phyloP scores from a whole-genome alignment of 306 rosid species.

The Casuarina cunninghamiana region DNA sequence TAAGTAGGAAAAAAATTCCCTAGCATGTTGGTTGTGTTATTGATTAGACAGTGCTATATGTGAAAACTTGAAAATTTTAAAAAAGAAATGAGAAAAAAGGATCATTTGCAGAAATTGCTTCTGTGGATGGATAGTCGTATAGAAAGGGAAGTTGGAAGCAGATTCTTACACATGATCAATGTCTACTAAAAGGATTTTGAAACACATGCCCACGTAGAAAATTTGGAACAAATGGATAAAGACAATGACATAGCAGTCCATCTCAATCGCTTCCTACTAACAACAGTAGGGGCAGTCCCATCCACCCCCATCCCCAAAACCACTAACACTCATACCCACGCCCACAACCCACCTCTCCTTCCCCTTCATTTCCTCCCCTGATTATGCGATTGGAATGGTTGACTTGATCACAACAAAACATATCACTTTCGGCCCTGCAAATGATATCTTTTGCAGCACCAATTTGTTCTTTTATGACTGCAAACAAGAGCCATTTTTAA shows the following conservation, averaged over 20 bases:
- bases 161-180: background rate
- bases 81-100: background rate
- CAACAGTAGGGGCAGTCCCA: slow-evolving; percentile 28
- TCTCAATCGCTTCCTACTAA: slow-evolving; percentile 26
- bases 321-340: too few species aligned
- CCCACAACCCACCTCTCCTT: background rate
- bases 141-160: background rate
- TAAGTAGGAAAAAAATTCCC: background rate
- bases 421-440: background rate
- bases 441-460: too few species aligned
- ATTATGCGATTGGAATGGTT: slow-evolving; percentile 20
- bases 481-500: too few species aligned
- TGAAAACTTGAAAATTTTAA: background rate
- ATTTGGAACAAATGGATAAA: slow-evolving; percentile 34
- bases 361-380: slow-evolving; percentile 2
- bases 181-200: background rate
- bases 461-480: too few species aligned
- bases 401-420: slow-evolving; percentile 37
- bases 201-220: background rate
- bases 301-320: slow-evolving; percentile 6
- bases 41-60: too few species aligned
- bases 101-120: background rate
- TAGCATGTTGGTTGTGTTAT: too few species aligned
- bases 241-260: slow-evolving; percentile 37
- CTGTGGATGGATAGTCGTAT: background rate